Evolutionary conservation across 495 filamentous ascomycete species (phyloP).

Genomic region (Penicillium atrosanguineum): DNA sequence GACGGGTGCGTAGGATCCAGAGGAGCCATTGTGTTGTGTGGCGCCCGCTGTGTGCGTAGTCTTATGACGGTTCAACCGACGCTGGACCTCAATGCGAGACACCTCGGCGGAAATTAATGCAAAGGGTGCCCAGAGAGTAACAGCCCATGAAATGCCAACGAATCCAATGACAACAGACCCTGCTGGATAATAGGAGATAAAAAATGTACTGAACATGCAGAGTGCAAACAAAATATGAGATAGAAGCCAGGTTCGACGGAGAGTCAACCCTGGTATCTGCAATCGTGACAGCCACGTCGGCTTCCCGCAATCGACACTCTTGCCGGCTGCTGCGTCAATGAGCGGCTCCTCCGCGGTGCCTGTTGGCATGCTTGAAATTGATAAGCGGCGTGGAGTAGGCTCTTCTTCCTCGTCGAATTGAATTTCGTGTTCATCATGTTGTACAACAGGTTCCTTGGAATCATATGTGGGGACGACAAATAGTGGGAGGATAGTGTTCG

Average conservation of each 20-base stretch:
- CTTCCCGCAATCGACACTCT: slow-evolving; percentile 11
- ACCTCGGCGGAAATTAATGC: slow-evolving; percentile 89
- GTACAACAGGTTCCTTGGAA: slow-evolving; percentile 5
- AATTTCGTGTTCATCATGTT: background rate
- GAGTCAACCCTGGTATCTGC: slow-evolving; percentile 75
- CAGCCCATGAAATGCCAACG: slow-evolving; percentile 83
- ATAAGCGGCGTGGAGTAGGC: slow-evolving; percentile 21
- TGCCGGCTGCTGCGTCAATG: slow-evolving; percentile 12
- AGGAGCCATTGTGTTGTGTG: background rate
- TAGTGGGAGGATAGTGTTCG: slow-evolving; percentile 79
- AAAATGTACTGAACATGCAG: slow-evolving; percentile 77
- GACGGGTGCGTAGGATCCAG: slow-evolving; percentile 8
- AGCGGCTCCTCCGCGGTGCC: slow-evolving; percentile 31
- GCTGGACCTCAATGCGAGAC: slow-evolving; percentile 67
- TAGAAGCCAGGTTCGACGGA: slow-evolving; percentile 81
- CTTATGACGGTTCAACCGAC: slow-evolving; percentile 49
- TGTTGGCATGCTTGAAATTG: slow-evolving; percentile 30
- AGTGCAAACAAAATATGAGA: slow-evolving; percentile 75
- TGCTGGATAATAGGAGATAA: slow-evolving; percentile 61
- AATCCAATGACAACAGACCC: slow-evolving; percentile 74
- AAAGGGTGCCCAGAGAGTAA: slow-evolving; percentile 89
- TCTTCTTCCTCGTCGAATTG: slow-evolving; percentile 22
- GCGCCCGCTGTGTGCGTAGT: slow-evolving; percentile 15
- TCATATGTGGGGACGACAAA: slow-evolving; percentile 74
- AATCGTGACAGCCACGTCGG: slow-evolving; percentile 50